Evolutionary conservation across 2,329 filamentous ascomycete genomes (phyloP), one percentile per base, ranked within the genome.

Genomic region (Colletotrichum higginsianum): DNA sequence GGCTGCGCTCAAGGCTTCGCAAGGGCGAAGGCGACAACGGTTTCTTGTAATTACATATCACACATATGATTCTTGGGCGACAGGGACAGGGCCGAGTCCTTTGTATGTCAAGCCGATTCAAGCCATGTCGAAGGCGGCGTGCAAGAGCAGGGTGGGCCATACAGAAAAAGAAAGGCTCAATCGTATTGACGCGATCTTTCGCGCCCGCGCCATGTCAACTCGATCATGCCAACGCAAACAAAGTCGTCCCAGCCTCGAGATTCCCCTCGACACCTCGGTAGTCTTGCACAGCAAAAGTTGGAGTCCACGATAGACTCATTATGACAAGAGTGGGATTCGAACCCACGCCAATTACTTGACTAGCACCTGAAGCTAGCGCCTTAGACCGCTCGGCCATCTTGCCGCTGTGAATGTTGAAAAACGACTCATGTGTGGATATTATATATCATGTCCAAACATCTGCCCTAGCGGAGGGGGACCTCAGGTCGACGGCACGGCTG

Each of bases 281-380:
- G 9, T 44, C 15, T 13, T 5, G 2, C 21, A 44, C 35, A 38
- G 35, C 35, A 64, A 55, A 64, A 56, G 18, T 0, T 1, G 3
- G 1, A 3, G 2, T 4, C 5, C 1, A 2, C 0, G 0, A 2
- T 2, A 9, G 6, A 21, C 30, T 15, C 11, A n/a, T 2, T 9
- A 12, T 65, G 68, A 71, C 65, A 68, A 71, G 68, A 71, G 65
- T 60, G 69, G 65, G 68, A 71, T 68, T 71, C 68, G 68, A 71
- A 71, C 68, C 65, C 68, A 55, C 58, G 69, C 69, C 65, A 55
- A 69, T 72, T 72, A 30, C 69, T 69, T 55, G 65, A 72, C 65
- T 69, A 72, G 69, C 69, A 72, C 69, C 69, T 72, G 69, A 72
- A 72, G 69, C 69, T 72, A 69, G 69, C 69, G 69, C 69, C 69